These are phyloP conservation scores for Bruguiera parviflora DNA, from an alignment of 345 rosid genomes.

Conservation along the genomic window DNA sequence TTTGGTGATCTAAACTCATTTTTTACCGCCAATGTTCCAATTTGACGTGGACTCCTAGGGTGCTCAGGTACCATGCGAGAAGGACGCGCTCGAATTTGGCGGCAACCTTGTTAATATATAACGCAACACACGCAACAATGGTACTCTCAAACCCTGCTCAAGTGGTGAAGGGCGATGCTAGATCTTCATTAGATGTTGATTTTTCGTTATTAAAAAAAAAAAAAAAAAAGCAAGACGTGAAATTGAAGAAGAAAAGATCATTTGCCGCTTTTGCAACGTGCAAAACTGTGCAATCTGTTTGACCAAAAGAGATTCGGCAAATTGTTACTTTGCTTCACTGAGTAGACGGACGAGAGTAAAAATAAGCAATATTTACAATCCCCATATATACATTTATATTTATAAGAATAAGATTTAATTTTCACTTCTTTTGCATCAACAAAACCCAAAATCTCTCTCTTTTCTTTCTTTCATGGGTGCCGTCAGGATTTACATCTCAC, in stretches of 20 bases:
- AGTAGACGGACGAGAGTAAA: conserved; percentile 3
- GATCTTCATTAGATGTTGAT: neutral
- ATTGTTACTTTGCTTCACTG: conserved; percentile 2
- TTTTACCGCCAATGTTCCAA: conserved; percentile 19
- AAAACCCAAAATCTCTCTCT: neutral
- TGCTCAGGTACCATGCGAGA: too few species aligned
- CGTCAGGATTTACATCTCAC: too few species aligned
- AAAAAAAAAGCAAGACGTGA: neutral
- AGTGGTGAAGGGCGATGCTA: neutral
- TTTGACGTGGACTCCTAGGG: conserved; percentile 1
- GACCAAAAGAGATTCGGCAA: neutral
- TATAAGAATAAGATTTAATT: conserved; percentile 1
- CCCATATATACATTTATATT: neutral
- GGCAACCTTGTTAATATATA: neutral
- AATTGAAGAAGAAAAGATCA: neutral
- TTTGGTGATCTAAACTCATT: conserved; percentile 35
- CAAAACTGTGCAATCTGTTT: neutral
- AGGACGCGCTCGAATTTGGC: neutral
- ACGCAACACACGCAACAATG: neutral
- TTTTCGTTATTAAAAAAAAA: neutral
- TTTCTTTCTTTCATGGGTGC: too few species aligned
- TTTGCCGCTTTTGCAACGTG: neutral
- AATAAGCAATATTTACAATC: neutral
- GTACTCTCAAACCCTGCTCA: neutral
- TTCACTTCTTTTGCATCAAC: neutral